Base-by-base conservation (phyloP, 352 stramenopile species). In the Pythium vanterpoolii region DNA sequence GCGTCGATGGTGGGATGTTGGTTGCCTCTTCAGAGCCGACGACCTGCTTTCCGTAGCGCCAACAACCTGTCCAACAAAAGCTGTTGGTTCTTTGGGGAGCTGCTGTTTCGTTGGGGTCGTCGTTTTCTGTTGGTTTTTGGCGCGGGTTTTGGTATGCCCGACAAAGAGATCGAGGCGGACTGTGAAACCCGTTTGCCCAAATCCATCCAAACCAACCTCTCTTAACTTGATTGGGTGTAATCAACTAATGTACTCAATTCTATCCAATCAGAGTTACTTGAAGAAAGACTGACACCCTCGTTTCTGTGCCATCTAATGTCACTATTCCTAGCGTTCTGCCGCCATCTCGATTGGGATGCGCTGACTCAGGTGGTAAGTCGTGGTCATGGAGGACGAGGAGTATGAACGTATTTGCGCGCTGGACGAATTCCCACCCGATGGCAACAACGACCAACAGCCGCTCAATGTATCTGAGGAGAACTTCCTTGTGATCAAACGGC, bases 401-500 rank as follows among this genome's bases (percentile, higher is more conserved):
- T 85, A 73, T 34, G 68, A 64, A 28, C 62, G 57, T 8, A 77
- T 88, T 57, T 82, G 76, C 49, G 72, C 72, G 66, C 63, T 86
- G 26, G 11, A 62, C 8, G 62, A 43, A 53, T 85, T 70, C 46
- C 73, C 76, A 13, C 19, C 39, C 40, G 51, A 24, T 18, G 34
- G 4, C 38, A n/a, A 24, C 34, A 21, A 28, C 26, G 13, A 47
- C 26, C 38, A 48, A 23, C 36, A 27, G 10, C 23, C 11, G 27
- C 70, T 85, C 30, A 74, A 62, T 3, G 68, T 86, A n/a, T 71
- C 66, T 2, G 73, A 82, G 34, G 74, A 86, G 43, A 70, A 60
- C 10, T 89, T 85, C 55, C 56, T 63, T 16, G 67, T 86, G 31
- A 86, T 90, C 56, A 81, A 87, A 64, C 71, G 69, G 9, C 81